Conservation (phyloP, 306 rosid species). For the Gynostemma pentaphyllum region DNA sequence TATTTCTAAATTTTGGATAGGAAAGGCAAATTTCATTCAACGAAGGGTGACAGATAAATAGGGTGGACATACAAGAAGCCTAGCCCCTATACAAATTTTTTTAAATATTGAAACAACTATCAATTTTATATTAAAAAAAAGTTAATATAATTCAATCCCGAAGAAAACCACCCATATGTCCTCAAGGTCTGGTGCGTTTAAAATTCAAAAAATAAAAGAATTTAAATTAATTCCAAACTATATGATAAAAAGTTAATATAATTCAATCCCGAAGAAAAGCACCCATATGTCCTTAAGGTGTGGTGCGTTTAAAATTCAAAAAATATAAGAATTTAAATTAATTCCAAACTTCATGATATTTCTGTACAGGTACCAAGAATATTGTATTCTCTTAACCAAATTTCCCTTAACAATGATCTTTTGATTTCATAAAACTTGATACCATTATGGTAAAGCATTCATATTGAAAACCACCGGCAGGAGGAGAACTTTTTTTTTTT, state of each 20-base stretch:
- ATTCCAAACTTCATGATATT: not conserved
- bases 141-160: no score
- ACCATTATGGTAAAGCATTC: not conserved
- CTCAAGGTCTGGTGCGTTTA: not conserved
- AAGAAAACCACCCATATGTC: not conserved
- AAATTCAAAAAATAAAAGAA: not conserved
- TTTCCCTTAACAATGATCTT: no score
- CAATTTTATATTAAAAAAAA: no score
- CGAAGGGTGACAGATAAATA: not conserved
- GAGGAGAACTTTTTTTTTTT: not conserved
- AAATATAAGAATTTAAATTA: not conserved
- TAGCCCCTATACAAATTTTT: not conserved
- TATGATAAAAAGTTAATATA: no score
- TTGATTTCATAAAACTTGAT: no score
- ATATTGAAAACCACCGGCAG: not conserved
- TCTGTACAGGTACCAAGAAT: not conserved
- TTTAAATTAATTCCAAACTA: not conserved
- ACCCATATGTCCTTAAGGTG: not conserved
- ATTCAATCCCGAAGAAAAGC: not conserved
- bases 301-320: not conserved
- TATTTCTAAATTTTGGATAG: not conserved
- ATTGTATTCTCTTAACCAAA: not conserved
- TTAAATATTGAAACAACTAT: not conserved
- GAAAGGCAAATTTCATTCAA: not conserved
- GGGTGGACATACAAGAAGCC: constrained; percentile 3